Conservation (phyloP, 495 filamentous ascomycete species). For the Aspergillus mulundensis region DNA sequence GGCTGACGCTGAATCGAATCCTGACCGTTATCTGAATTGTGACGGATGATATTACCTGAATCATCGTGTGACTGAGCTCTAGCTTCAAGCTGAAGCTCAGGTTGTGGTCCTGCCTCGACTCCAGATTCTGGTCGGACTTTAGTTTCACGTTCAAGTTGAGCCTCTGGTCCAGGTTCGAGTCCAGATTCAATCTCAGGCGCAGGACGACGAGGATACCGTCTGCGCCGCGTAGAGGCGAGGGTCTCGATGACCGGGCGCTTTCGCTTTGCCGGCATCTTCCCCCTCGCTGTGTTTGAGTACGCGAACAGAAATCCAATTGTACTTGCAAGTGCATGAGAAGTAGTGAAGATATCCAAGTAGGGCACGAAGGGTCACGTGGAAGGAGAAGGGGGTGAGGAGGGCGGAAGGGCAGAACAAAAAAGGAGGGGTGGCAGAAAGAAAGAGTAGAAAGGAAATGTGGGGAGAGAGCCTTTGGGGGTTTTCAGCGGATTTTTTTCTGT, state of each 20-base stretch:
- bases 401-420: neutral
- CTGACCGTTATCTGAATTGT: neutral
- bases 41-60: neutral
- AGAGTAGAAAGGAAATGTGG: neutral
- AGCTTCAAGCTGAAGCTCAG: neutral
- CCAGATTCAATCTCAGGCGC: neutral
- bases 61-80: neutral
- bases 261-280: slow-evolving; percentile 2
- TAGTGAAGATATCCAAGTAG: slow-evolving; percentile 3
- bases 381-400: neutral
- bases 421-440: neutral
- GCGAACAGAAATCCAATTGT: neutral
- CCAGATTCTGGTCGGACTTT: neutral
- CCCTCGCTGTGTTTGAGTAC: neutral
- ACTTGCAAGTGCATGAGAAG: neutral
- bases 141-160: neutral
- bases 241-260: neutral
- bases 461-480: neutral
- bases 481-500: neutral
- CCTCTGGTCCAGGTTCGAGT: neutral
- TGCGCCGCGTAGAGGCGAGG: slow-evolving; percentile 1
- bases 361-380: slow-evolving; percentile 17
- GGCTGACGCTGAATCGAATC: neutral
- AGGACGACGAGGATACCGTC: neutral
- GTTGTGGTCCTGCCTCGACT: neutral